Percentiles rank a stretch among this genome's conserved stretches.
phyloP scores from a whole-genome alignment of 768 basidiomycete genomes.

The Aureoboletus auriporus region DNA sequence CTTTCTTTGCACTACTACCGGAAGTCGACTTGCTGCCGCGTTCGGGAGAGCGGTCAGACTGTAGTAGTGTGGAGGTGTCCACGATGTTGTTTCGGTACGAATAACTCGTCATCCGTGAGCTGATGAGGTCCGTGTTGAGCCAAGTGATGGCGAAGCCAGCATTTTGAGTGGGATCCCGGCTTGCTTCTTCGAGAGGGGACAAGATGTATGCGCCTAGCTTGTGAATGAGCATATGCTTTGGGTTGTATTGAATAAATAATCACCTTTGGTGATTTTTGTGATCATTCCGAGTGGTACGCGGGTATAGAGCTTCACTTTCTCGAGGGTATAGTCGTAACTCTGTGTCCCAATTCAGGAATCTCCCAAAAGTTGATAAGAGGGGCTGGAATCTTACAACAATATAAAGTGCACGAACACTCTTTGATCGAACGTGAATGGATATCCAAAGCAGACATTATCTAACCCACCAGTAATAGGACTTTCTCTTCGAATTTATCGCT shows the following conservation, averaged over 20 bases:
- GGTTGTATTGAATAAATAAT: neutral
- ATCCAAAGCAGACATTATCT: neutral
- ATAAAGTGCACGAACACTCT: constrained; percentile 57
- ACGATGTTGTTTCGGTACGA: constrained; percentile 71
- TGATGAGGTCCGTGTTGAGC: constrained; percentile 61
- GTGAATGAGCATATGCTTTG: neutral
- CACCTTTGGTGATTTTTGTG: constrained; percentile 73
- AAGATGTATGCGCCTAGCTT: constrained; percentile 86
- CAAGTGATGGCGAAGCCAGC: constrained; percentile 85
- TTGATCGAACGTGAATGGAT: constrained; percentile 1
- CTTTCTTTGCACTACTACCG: constrained; percentile 1
- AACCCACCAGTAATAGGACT: constrained; percentile 76
- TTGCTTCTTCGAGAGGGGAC: constrained; percentile 89
- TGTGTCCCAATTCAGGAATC: constrained; percentile 29
- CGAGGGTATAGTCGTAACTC: constrained; percentile 92
- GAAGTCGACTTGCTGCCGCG: neutral
- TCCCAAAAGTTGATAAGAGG: neutral
- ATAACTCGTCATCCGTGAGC: constrained; percentile 77
- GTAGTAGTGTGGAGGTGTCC: constrained; percentile 6
- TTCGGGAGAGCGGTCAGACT: neutral
- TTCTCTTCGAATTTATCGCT: constrained; percentile 93
- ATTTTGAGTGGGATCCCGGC: constrained; percentile 84
- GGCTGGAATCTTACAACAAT: constrained; percentile 58
- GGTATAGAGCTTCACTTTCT: constrained; percentile 87
- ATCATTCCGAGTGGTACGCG: constrained; percentile 86